These are phyloP conservation scores for Cyberlindnera maritima DNA, from an alignment of 805 yeast species.

Conservation along the genomic window DNA sequence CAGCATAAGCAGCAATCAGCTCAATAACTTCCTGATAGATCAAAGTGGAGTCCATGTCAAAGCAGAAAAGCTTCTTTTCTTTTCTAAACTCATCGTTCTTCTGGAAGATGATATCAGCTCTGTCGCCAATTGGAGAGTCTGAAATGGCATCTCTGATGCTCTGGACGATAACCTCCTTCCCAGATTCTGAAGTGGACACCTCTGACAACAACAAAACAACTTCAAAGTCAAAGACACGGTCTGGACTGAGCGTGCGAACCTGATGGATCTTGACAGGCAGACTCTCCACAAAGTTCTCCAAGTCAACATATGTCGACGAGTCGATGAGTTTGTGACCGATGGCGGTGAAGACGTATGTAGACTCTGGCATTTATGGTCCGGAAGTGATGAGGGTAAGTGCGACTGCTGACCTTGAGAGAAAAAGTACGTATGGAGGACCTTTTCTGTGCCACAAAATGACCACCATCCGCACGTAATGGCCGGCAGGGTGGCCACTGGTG, in stretches of 20 bases:
- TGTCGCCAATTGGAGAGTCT: slow-evolving; percentile 21
- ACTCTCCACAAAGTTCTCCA: slow-evolving; percentile 27
- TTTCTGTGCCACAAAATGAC: no score
- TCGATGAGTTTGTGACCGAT: slow-evolving; percentile 26
- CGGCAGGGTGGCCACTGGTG: no score
- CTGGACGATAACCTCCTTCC: slow-evolving; percentile 15
- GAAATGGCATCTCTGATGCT: slow-evolving; percentile 12
- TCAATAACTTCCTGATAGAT: slow-evolving; percentile 97
- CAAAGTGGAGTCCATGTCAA: slow-evolving; percentile 97
- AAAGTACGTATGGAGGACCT: no score
- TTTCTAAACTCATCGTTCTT: slow-evolving; percentile 32
- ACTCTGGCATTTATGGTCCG: not conserved
- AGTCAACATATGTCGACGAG: slow-evolving; percentile 18
- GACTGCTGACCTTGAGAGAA: no score
- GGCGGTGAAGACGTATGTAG: slow-evolving; percentile 26
- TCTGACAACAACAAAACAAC: slow-evolving; percentile 20
- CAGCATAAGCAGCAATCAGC: slow-evolving; percentile 90
- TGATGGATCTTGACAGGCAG: slow-evolving; percentile 32
- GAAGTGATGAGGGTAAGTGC: no score
- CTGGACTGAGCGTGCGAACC: slow-evolving; percentile 30
- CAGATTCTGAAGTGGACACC: slow-evolving; percentile 14
- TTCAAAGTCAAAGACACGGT: slow-evolving; percentile 40
- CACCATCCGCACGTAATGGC: no score
- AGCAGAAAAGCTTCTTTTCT: slow-evolving; percentile 61
- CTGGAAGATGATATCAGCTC: slow-evolving; percentile 45